Evolutionary conservation across 768 basidiomycete genomes (phyloP), one percentile per base, ranked within the genome.

Genomic region (Amanita brunnescens): DNA sequence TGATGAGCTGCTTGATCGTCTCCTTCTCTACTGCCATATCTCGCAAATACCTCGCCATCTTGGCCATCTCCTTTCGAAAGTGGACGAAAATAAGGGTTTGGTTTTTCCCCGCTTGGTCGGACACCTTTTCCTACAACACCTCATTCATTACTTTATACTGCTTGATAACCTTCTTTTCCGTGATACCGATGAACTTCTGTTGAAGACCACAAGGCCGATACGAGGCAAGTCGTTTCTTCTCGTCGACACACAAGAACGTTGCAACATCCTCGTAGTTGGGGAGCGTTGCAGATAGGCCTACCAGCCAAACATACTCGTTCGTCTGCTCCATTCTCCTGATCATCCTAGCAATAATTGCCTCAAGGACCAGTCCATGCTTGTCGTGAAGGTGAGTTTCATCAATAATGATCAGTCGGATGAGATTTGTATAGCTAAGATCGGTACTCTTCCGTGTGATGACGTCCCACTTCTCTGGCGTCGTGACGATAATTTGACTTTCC

Each of bases 151-250:
- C 83, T 65, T 97, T 95, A 62, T 94, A 92, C 5, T 96, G 83
- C 66, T 95, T 97, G 76, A 98, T 97, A 0, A 95, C 96, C 67
- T 96, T 98, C 78, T 97, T 98, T 74, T 98, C 96, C 0, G 95
- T 96, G 52, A 99, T 83, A 35, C 96, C 96, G 54, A 98, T 83
- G 68, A 98, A 97, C 62, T 96, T 91, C 60, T 97, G 94, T 61
- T 94, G 91, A 16, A 99, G 83, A 2, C 85, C 89, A 61, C 96
- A 97, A 16, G 95, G 95, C 37, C 96, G 79, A 62, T 90, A 95
- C 0, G 90, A 81, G 0, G 92, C 86, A 59, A 99, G 71, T 0
- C 96, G 95, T 65, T 91, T 92, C 39, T 80, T 78, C 49, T 84
- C 81, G 63, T 99, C 91, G 5, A 98, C 93, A 6, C 93, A 88